A percentile compares a stretch with the other conserved stretches of the same genome.
These are phyloP conservation scores for Coemansia sp. DNA, from an alignment of 192 early-diverging fungal genomes.

Conservation along the genomic window DNA sequence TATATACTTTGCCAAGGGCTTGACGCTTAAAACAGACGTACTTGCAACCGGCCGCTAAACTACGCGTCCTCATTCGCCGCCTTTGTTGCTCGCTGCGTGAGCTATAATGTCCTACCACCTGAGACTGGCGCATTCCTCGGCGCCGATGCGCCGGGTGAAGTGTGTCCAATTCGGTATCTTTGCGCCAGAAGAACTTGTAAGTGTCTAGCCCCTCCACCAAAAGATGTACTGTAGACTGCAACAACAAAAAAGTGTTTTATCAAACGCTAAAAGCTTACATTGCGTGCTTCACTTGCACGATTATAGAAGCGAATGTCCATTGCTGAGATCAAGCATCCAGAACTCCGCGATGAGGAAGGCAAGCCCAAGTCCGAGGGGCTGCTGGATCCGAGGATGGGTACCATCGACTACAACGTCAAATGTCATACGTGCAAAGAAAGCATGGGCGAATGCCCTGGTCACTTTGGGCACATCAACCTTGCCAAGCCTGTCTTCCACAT, in stretches of 20 bases:
- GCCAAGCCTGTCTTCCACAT: slow-evolving; percentile 94
- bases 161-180: slow-evolving; percentile 95
- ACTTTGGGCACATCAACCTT: slow-evolving; percentile 97
- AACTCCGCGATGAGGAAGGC: slow-evolving; percentile 80
- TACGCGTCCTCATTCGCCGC: background rate
- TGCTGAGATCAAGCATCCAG: slow-evolving; percentile 86
- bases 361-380: slow-evolving; percentile 85
- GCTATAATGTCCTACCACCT: slow-evolving; percentile 38
- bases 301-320: slow-evolving; percentile 95
- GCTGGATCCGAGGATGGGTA: slow-evolving; percentile 92
- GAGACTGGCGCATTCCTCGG: slow-evolving; percentile 47
- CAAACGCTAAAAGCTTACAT: background rate
- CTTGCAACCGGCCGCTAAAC: background rate
- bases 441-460: slow-evolving; percentile 95
- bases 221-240: slow-evolving; percentile 6
- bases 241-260: background rate
- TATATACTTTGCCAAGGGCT: background rate
- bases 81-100: background rate
- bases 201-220: slow-evolving; percentile 19
- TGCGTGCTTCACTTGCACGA: slow-evolving; percentile 16
- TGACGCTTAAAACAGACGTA: background rate
- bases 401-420: slow-evolving; percentile 95
- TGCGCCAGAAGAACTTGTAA: slow-evolving; percentile 95
- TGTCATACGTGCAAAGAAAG: slow-evolving; percentile 94
- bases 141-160: slow-evolving; percentile 72